Evolutionary conservation across 2,329 filamentous ascomycete species (phyloP), one percentile per base, ranked within the genome.

Genomic region (Ophiostoma quercus): DNA sequence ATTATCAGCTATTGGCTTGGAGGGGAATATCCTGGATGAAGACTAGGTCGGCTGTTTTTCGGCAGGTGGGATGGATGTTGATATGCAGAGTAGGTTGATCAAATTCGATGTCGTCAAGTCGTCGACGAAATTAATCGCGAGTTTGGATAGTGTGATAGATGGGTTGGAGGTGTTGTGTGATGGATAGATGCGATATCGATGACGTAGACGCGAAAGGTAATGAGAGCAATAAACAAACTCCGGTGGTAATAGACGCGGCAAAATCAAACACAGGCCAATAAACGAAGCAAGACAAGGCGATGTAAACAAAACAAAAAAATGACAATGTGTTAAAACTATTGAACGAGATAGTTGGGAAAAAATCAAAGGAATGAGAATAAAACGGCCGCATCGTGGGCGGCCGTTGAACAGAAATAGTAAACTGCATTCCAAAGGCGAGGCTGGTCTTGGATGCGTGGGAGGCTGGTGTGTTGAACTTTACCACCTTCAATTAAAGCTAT

Each of bases 361-460:
- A 16, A 39, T 14, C 19, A 65, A 14, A 39, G 34, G 34, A 39
- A 41, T 39, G 62, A 39, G 19, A n/a, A 41, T 41, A 11, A 54
- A 66, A 39, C 16, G 34, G 41, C 60, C 32, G 60, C 29, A 65
- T 66, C 63, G 37, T 37, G 70, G 43, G 70, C 70, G 70, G 51
- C 67, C 25, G 47, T 16, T 9, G 32, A 41, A 19, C 66, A 71
- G 70, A 71, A 70, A 71, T 71, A 70, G 62, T 32, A 70, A 57
- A 22, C 22, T 62, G 19, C 68, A 68, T 70, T 62, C 51, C 66
- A 66, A 19, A 47, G 54, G 39, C 65, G 70, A 71, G 70, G 70
- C 68, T 71, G 70, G 70, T 32, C 22, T 67, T 66, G 16, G 68
- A 47, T 29, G 32, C 34, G 22, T 11, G 32, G 68, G 68, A 66